These are phyloP conservation scores for Carex myosuroides DNA, from an alignment of 176 grass and related monocot species.

Conservation along the genomic window DNA sequence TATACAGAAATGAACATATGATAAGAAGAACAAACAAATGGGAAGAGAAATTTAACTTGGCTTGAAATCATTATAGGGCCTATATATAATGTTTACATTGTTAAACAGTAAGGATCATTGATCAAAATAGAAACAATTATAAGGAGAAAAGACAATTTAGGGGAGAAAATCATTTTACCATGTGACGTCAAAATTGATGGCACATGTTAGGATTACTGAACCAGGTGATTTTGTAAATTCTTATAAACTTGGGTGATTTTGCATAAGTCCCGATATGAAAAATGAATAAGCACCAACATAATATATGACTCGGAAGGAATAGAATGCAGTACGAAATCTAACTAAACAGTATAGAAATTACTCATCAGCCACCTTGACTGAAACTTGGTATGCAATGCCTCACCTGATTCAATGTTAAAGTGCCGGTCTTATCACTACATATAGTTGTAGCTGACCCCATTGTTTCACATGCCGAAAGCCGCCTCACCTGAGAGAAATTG, in stretches of 20 bases:
- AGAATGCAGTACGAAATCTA: conserved; percentile 9
- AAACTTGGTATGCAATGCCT: conserved; percentile 10
- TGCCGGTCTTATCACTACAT: conserved; percentile 99
- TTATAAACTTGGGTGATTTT: not conserved
- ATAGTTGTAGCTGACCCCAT: conserved; percentile 99
- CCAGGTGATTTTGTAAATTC: not conserved
- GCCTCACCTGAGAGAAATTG: conserved; percentile 50
- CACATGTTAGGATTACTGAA: not conserved
- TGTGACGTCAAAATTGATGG: not conserved
- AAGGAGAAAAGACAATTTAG: not conserved
- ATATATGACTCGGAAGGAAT: not conserved
- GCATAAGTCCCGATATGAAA: not conserved
- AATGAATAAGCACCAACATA: not conserved
- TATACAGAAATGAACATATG: not conserved
- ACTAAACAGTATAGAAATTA: conserved; percentile 1
- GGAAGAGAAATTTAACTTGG: not conserved
- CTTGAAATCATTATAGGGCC: not conserved
- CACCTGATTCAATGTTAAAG: conserved; percentile 93
- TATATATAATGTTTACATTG: not conserved
- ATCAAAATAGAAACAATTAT: not conserved
- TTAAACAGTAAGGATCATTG: not conserved
- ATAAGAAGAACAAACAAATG: not conserved
- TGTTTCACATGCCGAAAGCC: conserved; percentile 98
- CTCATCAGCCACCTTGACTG: not conserved
- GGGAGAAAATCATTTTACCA: not conserved